Evolutionary conservation across 2,329 filamentous ascomycete species (phyloP).

Genomic region (Penicillium sp.): DNA sequence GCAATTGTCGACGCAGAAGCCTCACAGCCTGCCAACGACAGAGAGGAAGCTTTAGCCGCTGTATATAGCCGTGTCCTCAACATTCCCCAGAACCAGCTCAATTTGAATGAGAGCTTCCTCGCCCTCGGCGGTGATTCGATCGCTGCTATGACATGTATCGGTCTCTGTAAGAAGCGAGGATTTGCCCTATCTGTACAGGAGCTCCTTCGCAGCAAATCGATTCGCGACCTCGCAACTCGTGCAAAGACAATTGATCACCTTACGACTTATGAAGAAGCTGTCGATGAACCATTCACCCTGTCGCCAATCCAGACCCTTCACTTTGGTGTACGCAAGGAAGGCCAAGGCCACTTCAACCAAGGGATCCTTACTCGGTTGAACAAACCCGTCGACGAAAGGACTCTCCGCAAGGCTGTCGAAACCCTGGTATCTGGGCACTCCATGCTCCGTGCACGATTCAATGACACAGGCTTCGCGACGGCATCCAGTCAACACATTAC

Average conservation of each 20-base stretch:
- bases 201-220: slow-evolving; percentile 48
- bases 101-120: slow-evolving; percentile 41
- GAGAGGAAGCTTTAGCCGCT: slow-evolving; percentile 30
- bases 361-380: slow-evolving; percentile 36
- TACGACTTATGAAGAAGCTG: slow-evolving; percentile 33
- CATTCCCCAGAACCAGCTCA: slow-evolving; percentile 33
- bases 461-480: slow-evolving; percentile 14
- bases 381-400: slow-evolving; percentile 20
- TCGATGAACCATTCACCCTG: slow-evolving; percentile 32
- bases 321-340: slow-evolving; percentile 34
- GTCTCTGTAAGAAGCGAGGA: slow-evolving; percentile 46
- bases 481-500: slow-evolving; percentile 31
- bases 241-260: slow-evolving; percentile 31
- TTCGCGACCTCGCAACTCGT: slow-evolving; percentile 35
- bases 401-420: slow-evolving; percentile 30
- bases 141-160: slow-evolving; percentile 51
- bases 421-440: slow-evolving; percentile 35
- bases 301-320: slow-evolving; percentile 42
- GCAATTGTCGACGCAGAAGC: neutral
- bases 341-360: slow-evolving; percentile 40
- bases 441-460: slow-evolving; percentile 38
- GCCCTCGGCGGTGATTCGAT: slow-evolving; percentile 50
- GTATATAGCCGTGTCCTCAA: slow-evolving; percentile 43
- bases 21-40: slow-evolving; percentile 22
- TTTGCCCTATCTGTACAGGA: slow-evolving; percentile 49